Base-by-base conservation (phyloP, 1,284 basidiomycete species). In the Tylopilus orsonianus region DNA sequence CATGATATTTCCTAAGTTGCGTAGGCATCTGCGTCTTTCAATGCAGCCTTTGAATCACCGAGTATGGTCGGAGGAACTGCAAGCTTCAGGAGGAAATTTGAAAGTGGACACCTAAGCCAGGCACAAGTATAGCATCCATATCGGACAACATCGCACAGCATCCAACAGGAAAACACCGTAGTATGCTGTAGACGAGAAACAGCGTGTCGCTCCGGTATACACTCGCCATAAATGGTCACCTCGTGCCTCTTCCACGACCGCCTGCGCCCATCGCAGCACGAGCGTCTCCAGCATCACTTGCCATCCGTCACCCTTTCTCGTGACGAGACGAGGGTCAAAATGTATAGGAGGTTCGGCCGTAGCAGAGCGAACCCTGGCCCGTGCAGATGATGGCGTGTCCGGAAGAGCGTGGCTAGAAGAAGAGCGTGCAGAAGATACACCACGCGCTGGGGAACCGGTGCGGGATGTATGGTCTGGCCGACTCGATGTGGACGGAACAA, bases 241-340 rank as follows among this genome's bases (percentile, higher is more conserved):
- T 49, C 82, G 67, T 53, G 74, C 72, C 68, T 94, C 91, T 33
- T 80, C 77, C 3, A 87, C 78, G 2, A 87, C 83, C 27, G 76
- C 80, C 19, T 76, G 72, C 49, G 85, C 75, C 91, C 91, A 94
- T 32, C 73, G 69, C 33, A 77, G 40, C 9, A 92, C 66, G 0
- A 81, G 74, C 13, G 60, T 59, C 61, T 85, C 81, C 10, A 94
- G 72, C 86, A 92, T 90, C 18, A 72, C 70, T 46, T 90, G 83
- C 92, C 91, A 94, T 0, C 87, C 90, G 0, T 77, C 73, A 8
- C 87, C 88, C 50, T 76, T 79, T 47, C 82, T 75, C 29, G 90
- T 90, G 1, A 93, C 79, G 10, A 81, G 64, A 41, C 78, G 78
- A 0, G 89, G 81, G 59, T 93, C 88, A 56, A 94, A 93, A 8